These are phyloP conservation scores for Malus sylvestris DNA, from an alignment of 306 rosid genomes.

Conservation along the genomic window DNA sequence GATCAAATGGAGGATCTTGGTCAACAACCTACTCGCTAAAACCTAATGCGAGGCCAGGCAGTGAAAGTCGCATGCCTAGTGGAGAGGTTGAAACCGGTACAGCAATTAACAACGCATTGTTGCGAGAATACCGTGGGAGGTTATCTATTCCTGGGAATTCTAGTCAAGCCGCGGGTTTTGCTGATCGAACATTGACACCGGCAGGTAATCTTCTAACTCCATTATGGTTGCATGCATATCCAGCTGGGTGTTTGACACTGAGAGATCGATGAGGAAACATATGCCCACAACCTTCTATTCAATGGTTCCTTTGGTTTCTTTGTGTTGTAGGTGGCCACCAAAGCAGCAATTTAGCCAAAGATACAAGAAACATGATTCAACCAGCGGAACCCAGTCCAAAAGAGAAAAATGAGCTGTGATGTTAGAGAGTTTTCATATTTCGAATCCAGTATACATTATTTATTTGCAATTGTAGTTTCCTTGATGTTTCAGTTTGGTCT, in stretches of 20 bases:
- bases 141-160: conserved; percentile 43
- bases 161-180: conserved; percentile 34
- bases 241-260: background rate
- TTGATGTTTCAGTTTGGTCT: background rate
- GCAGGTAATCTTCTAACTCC: conserved; percentile 36
- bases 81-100: conserved; percentile 64
- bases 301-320: background rate
- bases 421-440: background rate
- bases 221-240: background rate
- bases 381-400: conserved; percentile 46
- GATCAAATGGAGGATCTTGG: conserved; percentile 98
- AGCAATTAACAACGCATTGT: conserved; percentile 33
- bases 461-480: background rate
- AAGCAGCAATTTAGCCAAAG: conserved; percentile 49
- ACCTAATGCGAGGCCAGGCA: conserved; percentile 37
- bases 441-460: background rate
- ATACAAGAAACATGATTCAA: conserved; percentile 49
- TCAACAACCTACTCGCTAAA: conserved; percentile 76
- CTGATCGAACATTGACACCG: conserved; percentile 43
- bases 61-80: conserved; percentile 38
- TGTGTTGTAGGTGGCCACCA: conserved; percentile 50
- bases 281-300: background rate
- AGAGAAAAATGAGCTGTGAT: conserved; percentile 55
- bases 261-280: background rate
- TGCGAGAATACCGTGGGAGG: conserved; percentile 54